A percentile compares a stretch with the other conserved stretches of the same genome.
These are phyloP conservation scores for Phascolomyces articulosus DNA, from an alignment of 371 early-diverging fungal genomes.

Conservation along the genomic window DNA sequence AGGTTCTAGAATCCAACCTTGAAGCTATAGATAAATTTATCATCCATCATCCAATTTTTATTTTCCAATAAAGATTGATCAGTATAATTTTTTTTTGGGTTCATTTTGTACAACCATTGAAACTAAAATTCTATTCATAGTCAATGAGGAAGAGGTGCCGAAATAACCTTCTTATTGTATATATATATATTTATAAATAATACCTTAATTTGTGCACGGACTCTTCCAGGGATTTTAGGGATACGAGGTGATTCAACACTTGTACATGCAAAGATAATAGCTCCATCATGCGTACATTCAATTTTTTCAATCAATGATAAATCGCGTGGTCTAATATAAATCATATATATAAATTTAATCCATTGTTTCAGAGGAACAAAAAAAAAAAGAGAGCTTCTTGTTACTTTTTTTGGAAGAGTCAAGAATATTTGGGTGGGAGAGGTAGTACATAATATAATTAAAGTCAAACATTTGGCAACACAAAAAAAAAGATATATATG, in stretches of 20 bases:
- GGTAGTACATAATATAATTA: background rate
- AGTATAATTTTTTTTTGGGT: too few species aligned
- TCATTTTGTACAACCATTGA: background rate
- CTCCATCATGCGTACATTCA: slow-evolving; percentile 50
- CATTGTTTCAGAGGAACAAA: too few species aligned
- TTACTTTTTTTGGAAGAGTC: too few species aligned
- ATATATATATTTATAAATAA: too few species aligned
- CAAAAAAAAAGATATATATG: background rate
- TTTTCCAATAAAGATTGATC: too few species aligned
- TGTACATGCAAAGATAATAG: slow-evolving; percentile 66
- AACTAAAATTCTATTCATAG: background rate
- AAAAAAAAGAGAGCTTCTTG: too few species aligned
- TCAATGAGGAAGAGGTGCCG: background rate
- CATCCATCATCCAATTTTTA: too few species aligned
- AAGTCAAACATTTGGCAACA: background rate
- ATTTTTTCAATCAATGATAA: slow-evolving; percentile 49
- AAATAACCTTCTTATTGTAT: too few species aligned
- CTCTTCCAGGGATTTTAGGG: slow-evolving; percentile 58
- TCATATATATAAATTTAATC: too few species aligned
- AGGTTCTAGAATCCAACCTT: slow-evolving; percentile 74
- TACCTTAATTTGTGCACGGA: slow-evolving; percentile 62
- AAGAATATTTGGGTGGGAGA: too few species aligned
- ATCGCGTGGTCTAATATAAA: slow-evolving; percentile 34
- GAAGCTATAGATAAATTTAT: slow-evolving; percentile 25
- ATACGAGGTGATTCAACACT: slow-evolving; percentile 70